phyloP scores from a whole-genome alignment of 2,329 filamentous ascomycete genomes.

The Graphiopsis chlorocephala region DNA sequence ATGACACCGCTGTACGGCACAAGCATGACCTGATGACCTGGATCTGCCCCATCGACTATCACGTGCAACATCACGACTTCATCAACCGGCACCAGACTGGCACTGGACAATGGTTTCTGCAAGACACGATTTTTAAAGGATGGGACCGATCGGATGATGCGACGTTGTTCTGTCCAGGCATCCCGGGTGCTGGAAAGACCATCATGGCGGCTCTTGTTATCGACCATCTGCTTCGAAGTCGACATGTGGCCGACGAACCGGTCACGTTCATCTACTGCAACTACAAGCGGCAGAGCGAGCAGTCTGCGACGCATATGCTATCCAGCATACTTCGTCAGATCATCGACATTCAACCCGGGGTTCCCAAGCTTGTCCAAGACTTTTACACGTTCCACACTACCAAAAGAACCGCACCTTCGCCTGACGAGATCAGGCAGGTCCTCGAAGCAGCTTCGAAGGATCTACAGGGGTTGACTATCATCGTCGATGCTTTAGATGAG shows the following conservation, averaged over 20 bases:
- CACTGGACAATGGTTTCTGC: constrained; percentile 1
- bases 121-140: background rate
- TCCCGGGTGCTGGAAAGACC: background rate
- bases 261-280: constrained; percentile 4
- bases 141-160: background rate
- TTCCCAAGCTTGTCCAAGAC: background rate
- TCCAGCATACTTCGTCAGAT: background rate
- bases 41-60: background rate
- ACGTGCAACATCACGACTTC: background rate
- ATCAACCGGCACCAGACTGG: background rate
- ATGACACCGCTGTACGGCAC: background rate
- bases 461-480: background rate
- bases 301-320: background rate
- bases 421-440: background rate
- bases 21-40: background rate
- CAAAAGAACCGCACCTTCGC: background rate
- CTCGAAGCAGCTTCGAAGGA: background rate
- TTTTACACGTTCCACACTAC: background rate
- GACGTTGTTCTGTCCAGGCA: background rate
- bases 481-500: background rate
- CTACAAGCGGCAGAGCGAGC: background rate
- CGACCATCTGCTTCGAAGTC: background rate
- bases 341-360: background rate
- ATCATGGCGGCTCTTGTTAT: background rate
- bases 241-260: background rate